Conservation (phyloP, 306 rosid genomes). For the Quercus mongolica region DNA sequence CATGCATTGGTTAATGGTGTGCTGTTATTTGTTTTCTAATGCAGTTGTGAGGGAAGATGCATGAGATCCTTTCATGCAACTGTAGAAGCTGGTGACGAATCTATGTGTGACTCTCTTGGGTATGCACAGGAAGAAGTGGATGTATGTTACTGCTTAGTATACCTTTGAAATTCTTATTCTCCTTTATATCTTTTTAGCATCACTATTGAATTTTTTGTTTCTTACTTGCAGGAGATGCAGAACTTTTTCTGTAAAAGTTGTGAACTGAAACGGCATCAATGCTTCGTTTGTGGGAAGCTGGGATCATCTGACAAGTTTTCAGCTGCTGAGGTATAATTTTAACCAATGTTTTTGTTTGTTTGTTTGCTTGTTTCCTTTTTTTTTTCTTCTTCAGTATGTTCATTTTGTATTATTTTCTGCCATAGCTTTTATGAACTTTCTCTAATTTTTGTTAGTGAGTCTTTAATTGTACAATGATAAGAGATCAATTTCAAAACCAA, state of each 20-base stretch:
- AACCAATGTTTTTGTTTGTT: constrained; percentile 9
- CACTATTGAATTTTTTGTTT: constrained; percentile 4
- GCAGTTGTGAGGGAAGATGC: constrained; percentile 95
- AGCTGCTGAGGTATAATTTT: constrained; percentile 70
- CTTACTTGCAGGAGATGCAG: constrained; percentile 57
- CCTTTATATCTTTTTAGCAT: constrained; percentile 7
- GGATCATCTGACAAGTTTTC: constrained; percentile 74
- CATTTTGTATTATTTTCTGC: not conserved
- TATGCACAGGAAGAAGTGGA: constrained; percentile 56
- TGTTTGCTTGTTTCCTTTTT: not conserved
- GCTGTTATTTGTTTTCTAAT: constrained; percentile 8
- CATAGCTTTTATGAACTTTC: not conserved
- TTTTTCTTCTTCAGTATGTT: not conserved
- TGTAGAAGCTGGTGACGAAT: constrained; percentile 52
- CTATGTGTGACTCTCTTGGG: constrained; percentile 71
- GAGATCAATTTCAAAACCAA: not conserved
- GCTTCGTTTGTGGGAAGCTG: constrained; percentile 79
- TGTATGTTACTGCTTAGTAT: constrained; percentile 46
- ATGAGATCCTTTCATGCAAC: constrained; percentile 88
- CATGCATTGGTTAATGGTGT: not conserved
- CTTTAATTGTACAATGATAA: not conserved
- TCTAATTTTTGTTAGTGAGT: not conserved
- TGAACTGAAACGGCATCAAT: constrained; percentile 68
- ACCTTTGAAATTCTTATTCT: not conserved
- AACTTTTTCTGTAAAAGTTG: constrained; percentile 78